A percentile compares a stretch with the other conserved stretches of the same genome.
These are phyloP conservation scores for Aspergillus oerlinghausenensis DNA, from an alignment of 2,329 filamentous ascomycete genomes.

Conservation along the genomic window DNA sequence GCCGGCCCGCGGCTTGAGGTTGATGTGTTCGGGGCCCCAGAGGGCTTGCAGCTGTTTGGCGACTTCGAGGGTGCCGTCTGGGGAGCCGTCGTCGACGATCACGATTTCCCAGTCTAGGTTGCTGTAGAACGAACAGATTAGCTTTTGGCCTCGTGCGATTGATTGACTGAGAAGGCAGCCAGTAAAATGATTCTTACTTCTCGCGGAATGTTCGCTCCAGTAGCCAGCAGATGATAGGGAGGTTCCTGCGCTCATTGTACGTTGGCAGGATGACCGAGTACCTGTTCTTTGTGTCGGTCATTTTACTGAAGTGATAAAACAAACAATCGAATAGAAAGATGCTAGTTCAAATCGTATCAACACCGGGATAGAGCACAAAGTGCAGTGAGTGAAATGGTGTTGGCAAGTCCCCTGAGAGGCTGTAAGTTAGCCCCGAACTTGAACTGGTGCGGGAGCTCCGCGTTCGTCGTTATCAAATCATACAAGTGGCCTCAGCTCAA, in stretches of 20 bases:
- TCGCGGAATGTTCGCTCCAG: conserved; percentile 88
- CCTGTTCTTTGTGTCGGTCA: conserved; percentile 58
- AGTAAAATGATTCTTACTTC: conserved; percentile 54
- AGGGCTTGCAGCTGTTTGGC: conserved; percentile 84
- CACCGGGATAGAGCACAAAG: background rate
- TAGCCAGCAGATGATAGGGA: conserved; percentile 93
- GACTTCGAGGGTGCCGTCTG: conserved; percentile 88
- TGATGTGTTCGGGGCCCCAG: conserved; percentile 70
- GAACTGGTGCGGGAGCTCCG: background rate
- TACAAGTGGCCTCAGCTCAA: background rate
- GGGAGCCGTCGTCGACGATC: conserved; percentile 96
- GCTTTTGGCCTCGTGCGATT: conserved; percentile 2
- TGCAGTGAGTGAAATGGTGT: background rate
- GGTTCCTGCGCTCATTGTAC: conserved; percentile 96
- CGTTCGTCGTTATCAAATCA: background rate
- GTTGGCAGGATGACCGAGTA: conserved; percentile 97
- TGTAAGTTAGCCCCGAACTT: background rate
- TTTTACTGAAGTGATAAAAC: conserved; percentile 17
- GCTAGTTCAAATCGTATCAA: background rate
- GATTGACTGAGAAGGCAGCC: background rate
- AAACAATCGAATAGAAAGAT: background rate
- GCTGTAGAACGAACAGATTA: conserved; percentile 44
- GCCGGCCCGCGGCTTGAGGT: conserved; percentile 82
- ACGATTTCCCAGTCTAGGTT: conserved; percentile 96
- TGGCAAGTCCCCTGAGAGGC: background rate